Evolutionary conservation across 2,329 filamentous ascomycete species (phyloP), one percentile per base, ranked within the genome.

Genomic region (Alternaria metachromatica): DNA sequence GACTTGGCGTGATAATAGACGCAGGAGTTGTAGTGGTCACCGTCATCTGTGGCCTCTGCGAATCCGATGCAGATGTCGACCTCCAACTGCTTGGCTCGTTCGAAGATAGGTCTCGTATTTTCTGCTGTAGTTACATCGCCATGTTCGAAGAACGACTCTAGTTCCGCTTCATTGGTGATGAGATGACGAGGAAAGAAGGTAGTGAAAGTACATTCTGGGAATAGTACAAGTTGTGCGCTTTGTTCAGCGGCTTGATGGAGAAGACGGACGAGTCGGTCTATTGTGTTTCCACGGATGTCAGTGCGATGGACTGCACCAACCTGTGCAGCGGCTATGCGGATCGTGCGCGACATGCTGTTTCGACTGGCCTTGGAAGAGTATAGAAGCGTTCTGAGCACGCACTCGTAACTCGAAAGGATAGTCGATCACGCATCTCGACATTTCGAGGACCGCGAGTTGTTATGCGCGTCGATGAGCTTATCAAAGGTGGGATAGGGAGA

Each of bases 101-200:
- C 82, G 60, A 87, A 84, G 2, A 87, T 76, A 0, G 80, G 78
- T 61, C 80, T 81, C 2, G 82, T 80, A 63, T 84, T 81, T 2
- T 83, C 76, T 4, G 82, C 76, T 5, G 78, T 76, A 4, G 76
- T 70, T 18, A 83, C 62, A 37, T 82, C 79, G 46, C 77, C 79
- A 55, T 80, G 78, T 63, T 87, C 85, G 65, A 87, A 87, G 73
- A 83, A 86, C 5, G 73, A 68, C 30, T 83, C 82, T 13, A 87
- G 73, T 46, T 84, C 80, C 13, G 76, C 71, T 23, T 78, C 72
- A 59, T 84, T 81, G 6, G 79, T 73, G 60, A 87, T 81, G 49
- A 86, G 72, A 64, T 84, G 80, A 9, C 83, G 81, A 0, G 85
- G 85, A 68, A 87, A 87, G 78, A 87, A 87, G 0, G 85, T 87